A percentile compares a stretch with the other conserved stretches of the same genome.
phyloP scores from a whole-genome alignment of 768 basidiomycete genomes.

The Tylopilus rubrobrunneus region DNA sequence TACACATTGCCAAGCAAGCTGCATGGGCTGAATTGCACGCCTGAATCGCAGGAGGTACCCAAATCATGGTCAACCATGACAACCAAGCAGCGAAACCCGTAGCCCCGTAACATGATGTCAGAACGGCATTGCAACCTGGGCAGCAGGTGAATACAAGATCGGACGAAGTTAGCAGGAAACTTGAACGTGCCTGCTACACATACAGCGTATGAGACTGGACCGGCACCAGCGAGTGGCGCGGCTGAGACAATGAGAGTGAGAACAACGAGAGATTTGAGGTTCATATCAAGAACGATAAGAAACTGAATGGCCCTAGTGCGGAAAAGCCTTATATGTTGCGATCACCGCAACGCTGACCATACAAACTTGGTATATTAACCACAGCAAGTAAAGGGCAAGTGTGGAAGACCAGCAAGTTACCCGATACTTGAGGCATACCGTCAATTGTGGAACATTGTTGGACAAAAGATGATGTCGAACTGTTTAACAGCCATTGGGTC shows the following conservation, averaged over 20 bases:
- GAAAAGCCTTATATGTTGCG: too few relatives aligned
- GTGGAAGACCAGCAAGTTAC: too few relatives aligned
- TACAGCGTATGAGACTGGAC: conserved; percentile 15
- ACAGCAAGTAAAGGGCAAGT: too few relatives aligned
- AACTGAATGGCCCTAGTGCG: too few relatives aligned
- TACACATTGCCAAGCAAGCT: conserved; percentile 24
- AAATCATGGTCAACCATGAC: conserved; percentile 12
- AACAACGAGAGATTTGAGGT: conserved; percentile 16
- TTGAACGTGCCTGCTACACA: conserved; percentile 22
- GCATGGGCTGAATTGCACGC: conserved; percentile 24
- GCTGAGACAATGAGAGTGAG: conserved; percentile 16
- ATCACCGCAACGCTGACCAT: too few relatives aligned
- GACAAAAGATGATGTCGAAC: too few relatives aligned
- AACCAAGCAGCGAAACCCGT: conserved; percentile 17
- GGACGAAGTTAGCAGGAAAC: neutral
- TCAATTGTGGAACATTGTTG: too few relatives aligned
- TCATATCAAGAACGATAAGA: conserved; percentile 10
- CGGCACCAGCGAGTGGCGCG: conserved; percentile 10
- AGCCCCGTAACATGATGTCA: conserved; percentile 15
- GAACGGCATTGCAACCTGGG: conserved; percentile 26
- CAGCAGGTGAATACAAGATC: neutral
- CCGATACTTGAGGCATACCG: too few relatives aligned
- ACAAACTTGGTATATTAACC: too few relatives aligned
- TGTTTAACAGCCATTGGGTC: too few relatives aligned
- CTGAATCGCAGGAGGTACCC: conserved; percentile 17